Evolutionary conservation across 2,329 filamentous ascomycete species (phyloP).

Genomic region (Hortaea sp.): DNA sequence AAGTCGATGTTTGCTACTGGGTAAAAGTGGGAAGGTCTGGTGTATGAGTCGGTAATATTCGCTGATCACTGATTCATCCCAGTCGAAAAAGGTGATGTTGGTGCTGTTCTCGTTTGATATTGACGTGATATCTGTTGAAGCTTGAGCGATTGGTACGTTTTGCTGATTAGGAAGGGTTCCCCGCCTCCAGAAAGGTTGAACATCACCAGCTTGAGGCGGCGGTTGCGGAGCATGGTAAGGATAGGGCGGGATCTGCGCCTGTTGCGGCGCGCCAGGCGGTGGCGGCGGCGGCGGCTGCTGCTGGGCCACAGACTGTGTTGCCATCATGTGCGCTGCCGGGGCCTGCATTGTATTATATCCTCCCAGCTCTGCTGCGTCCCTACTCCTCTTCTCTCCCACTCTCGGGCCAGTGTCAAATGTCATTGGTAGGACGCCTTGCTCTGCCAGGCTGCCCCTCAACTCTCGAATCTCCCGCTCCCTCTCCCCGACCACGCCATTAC

Average conservation of each 20-base stretch:
- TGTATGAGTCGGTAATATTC: constrained; percentile 56
- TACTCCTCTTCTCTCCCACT: constrained; percentile 21
- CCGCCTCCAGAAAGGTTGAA: constrained; percentile 24
- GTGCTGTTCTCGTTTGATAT: constrained; percentile 8
- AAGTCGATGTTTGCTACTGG: constrained; percentile 46
- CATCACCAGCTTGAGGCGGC: constrained; percentile 3
- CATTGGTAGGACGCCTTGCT: constrained; percentile 8
- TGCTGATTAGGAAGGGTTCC: constrained; percentile 4
- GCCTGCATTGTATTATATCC: constrained; percentile 3
- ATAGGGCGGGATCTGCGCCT: constrained; percentile 4
- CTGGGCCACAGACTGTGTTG: not conserved
- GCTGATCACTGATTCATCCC: constrained; percentile 37
- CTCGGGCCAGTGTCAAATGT: constrained; percentile 14
- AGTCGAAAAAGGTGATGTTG: constrained; percentile 28
- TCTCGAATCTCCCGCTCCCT: constrained; percentile 24
- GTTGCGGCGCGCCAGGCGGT: constrained; percentile 2
- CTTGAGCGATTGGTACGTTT: too few relatives aligned
- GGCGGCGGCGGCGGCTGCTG: not conserved
- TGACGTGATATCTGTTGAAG: too few relatives aligned
- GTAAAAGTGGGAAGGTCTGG: constrained; percentile 56
- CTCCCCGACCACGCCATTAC: constrained; percentile 9
- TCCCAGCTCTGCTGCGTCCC: constrained; percentile 18
- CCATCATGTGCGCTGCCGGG: constrained; percentile 6
- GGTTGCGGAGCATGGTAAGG: constrained; percentile 5
- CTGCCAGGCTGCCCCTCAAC: constrained; percentile 20